A percentile compares a stretch with the other conserved stretches of the same genome.
Conservation (phyloP, 768 basidiomycete genomes). For the Tricholoma saponaceum region DNA sequence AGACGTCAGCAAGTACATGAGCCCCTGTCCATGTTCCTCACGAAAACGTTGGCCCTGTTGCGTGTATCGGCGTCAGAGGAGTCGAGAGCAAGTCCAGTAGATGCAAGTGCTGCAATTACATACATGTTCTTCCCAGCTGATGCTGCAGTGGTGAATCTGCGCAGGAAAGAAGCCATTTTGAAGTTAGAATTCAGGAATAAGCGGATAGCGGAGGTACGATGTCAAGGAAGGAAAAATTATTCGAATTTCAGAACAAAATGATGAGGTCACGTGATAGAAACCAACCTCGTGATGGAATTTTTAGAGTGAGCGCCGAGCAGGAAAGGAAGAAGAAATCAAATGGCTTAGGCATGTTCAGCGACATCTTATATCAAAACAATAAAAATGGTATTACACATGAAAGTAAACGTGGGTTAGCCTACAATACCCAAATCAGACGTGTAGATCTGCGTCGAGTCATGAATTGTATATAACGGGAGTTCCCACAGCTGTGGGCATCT, state of each 20-base stretch:
- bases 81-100: neutral
- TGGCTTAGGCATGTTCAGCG: neutral
- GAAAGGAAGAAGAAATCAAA: neutral
- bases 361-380: neutral
- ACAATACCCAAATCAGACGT: neutral
- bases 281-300: constrained; percentile 6
- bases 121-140: constrained; percentile 35
- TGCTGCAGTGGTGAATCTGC: constrained; percentile 48
- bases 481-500: neutral
- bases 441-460: neutral
- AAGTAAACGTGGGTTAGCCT: neutral
- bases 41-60: constrained; percentile 36
- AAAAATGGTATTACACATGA: neutral
- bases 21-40: constrained; percentile 13
- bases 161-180: constrained; percentile 46
- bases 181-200: too few relatives aligned
- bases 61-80: constrained; percentile 7
- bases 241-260: too few relatives aligned
- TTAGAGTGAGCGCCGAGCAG: neutral
- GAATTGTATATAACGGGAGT: neutral
- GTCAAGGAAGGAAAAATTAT: too few relatives aligned
- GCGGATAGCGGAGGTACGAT: too few relatives aligned
- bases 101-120: constrained; percentile 19
- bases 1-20: constrained; percentile 16
- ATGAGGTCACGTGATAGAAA: constrained; percentile 14